Base-by-base conservation (phyloP, 768 basidiomycete genomes). In the Gyrodon lividus region DNA sequence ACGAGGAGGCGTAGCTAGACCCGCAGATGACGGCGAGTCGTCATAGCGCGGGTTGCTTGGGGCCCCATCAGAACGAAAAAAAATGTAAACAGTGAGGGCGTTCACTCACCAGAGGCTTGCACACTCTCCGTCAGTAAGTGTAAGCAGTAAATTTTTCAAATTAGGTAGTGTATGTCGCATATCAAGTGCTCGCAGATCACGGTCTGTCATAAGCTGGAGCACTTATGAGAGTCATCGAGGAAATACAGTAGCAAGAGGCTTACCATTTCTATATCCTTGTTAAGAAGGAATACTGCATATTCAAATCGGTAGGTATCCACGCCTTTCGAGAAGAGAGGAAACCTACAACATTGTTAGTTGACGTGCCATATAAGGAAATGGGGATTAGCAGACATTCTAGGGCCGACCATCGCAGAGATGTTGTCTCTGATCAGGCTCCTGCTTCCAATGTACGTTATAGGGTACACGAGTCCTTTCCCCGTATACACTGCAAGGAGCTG, bases 301-400 rank as follows among this genome's bases (percentile, higher is more conserved):
- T 98, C 96, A 63, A 96, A 99, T 22, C 97, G 80, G 71, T 98
- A 98, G 38, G 87, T 89, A 66, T 98, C 97, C 51, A 98, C 95
- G 5, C 95, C 94, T 71, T 83, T 90, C 1, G 91, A 86, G 69
- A 92, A 99, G 26, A 99, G 73, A 16, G 97, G 97, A 68, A 98
- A 99, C 80, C 95, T 97, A 59, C 42, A 51, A 34, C 28, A 38
- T 20, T 16, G 41, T 69, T 50, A 62, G 46, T 49, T 38, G 17
- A 45, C 13, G 13, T 35, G 16, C 41, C 37, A 42, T 49, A 48
- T 38, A 20, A 28, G 20, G 48, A 46, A 41, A 8, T 42, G 46
- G 55, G n/a, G 35, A 46, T 23, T 43, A 14, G 76, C 89, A 70
- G 62, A 96, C 92, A 93, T 89, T 68, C 96, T 76, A 8, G 94